phyloP scores from a whole-genome alignment of 2,329 filamentous ascomycete species.

The Diaporthe vaccinii region DNA sequence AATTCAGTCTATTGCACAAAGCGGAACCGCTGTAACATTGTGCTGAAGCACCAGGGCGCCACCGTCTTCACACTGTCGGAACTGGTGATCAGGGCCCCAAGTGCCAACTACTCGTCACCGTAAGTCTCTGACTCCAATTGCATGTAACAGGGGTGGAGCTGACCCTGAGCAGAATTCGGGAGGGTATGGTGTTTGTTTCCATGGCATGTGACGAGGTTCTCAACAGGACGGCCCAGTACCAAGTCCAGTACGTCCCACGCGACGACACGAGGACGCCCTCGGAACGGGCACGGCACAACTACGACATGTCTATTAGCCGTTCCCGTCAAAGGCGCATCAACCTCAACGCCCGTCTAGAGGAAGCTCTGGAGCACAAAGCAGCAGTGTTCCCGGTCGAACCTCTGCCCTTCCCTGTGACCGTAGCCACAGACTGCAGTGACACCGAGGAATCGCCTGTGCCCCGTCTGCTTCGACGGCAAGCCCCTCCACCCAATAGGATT shows the following conservation, averaged over 20 bases:
- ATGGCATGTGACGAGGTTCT: conserved; percentile 87
- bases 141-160: conserved; percentile 16
- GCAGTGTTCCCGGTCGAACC: conserved; percentile 40
- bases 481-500: conserved; percentile 64
- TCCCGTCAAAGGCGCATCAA: conserved; percentile 61
- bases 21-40: conserved; percentile 87
- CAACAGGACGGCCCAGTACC: conserved; percentile 79
- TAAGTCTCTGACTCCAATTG: conserved; percentile 62
- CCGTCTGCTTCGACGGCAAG: conserved; percentile 46
- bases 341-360: conserved; percentile 56
- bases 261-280: conserved; percentile 44
- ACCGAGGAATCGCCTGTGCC: conserved; percentile 58
- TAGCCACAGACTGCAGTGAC: conserved; percentile 69
- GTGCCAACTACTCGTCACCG: conserved; percentile 86
- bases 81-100: conserved; percentile 88
- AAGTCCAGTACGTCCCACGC: conserved; percentile 72
- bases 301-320: conserved; percentile 61
- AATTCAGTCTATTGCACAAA: conserved; percentile 87
- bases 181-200: conserved; percentile 91
- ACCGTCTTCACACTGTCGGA: conserved; percentile 88
- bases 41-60: conserved; percentile 84
- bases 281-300: conserved; percentile 59
- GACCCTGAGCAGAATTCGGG: conserved; percentile 74
- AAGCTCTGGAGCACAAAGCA: conserved; percentile 53
- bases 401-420: conserved; percentile 36